Percentiles rank a stretch among this genome's conserved stretches.
These are phyloP conservation scores for Alternaria tenuissima DNA, from an alignment of 2,329 filamentous ascomycete genomes.

Conservation along the genomic window DNA sequence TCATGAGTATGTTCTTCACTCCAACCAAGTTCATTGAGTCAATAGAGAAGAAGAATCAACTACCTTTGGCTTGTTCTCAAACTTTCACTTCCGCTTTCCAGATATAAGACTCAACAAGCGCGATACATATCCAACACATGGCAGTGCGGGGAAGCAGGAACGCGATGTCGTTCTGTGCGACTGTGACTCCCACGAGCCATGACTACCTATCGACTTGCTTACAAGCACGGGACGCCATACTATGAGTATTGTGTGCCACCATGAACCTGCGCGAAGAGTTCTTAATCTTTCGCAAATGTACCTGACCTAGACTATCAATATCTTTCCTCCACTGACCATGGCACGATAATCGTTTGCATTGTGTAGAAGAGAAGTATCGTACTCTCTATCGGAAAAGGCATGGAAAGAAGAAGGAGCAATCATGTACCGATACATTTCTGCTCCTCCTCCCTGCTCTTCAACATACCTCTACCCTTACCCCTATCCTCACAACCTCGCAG, in stretches of 20 bases:
- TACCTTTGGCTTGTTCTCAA: background rate
- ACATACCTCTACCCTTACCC: background rate
- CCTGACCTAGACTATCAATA: background rate
- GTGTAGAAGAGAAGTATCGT: background rate
- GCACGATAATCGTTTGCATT: background rate
- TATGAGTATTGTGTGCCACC: constrained; percentile 15
- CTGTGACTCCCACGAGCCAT: constrained; percentile 16
- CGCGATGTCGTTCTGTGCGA: constrained; percentile 10
- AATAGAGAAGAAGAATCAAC: background rate
- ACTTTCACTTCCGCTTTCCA: background rate
- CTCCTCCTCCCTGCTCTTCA: background rate
- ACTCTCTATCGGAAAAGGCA: background rate
- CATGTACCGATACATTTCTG: constrained; percentile 9
- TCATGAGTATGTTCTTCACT: background rate
- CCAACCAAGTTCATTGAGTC: background rate
- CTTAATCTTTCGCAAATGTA: background rate
- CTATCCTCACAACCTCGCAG: constrained; percentile 3
- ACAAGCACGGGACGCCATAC: background rate
- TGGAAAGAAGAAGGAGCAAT: constrained; percentile 6
- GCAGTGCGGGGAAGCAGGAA: constrained; percentile 1
- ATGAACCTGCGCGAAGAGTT: background rate
- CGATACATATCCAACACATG: background rate
- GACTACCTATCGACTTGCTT: constrained; percentile 11
- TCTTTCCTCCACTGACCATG: background rate
- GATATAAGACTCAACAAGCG: background rate